Evolutionary conservation across 352 stramenopile species (phyloP), one percentile per base, ranked within the genome.

Genomic region (Phytophthora agathidicida): DNA sequence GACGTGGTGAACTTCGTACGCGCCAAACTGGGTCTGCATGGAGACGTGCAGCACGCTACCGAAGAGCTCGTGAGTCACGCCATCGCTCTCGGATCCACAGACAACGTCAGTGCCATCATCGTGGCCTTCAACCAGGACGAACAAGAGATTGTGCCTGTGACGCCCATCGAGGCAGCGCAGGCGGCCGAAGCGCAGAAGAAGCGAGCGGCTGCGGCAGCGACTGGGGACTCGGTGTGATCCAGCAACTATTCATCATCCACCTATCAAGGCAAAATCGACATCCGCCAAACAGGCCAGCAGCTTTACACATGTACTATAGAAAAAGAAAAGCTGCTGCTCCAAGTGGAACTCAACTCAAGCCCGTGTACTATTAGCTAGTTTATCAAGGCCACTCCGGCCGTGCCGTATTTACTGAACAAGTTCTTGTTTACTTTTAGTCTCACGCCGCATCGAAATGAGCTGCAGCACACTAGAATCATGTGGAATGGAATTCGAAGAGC

Each of bases 21-120:
- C 22, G 54, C 70, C 36, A 93, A 93, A 50, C 65, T 91, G 20
- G 62, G 74, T 23, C 65, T 88, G 10, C 80, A 92, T 47, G 78
- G 76, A 43, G 69, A 89, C 36, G 83, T 91, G 23, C 84, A 93
- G 60, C 83, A 94, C 49, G 81, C 79, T 28, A 88, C 81, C 19
- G 82, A 96, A 36, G 82, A 92, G 60, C 80, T 96, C 41, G 83
- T 96, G 16, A 88, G 80, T 41, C 77, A 91, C 50, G 86, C 86
- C 20, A 88, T 96, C 51, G 83, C 71, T 43, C 79, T 91, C 32
- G 85, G 85, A 30, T 93, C 84, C 13, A 83, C 73, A 1, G 86
- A 96, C 71, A 96, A 96, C 49, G 86, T 96, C 28, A 96, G 75
- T 28, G 84, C 76, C 16, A 77, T 93, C 20, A 71, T 96, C 47